Evolutionary conservation across 345 rosid genomes (phyloP).

Genomic region (Erucastrum elatum): DNA sequence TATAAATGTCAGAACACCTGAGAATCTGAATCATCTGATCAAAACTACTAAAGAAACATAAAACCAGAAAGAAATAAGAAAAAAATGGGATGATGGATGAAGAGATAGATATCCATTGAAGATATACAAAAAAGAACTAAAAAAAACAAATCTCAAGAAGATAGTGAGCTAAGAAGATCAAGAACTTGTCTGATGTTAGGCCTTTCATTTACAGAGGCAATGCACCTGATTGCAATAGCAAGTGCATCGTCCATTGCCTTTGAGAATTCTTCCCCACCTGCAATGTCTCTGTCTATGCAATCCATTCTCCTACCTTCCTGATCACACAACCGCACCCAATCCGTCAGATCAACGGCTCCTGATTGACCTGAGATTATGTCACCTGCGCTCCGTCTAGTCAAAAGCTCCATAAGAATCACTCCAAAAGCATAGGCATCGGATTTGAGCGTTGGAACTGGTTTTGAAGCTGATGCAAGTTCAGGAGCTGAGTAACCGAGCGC

Average conservation of each 20-base stretch:
- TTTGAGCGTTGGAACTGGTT: slow-evolving; percentile 67
- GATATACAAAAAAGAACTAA: slow-evolving; percentile 41
- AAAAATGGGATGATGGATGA: slow-evolving; percentile 18
- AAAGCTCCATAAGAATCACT: slow-evolving; percentile 85
- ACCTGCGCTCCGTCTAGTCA: slow-evolving; percentile 86
- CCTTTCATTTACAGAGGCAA: slow-evolving; percentile 81
- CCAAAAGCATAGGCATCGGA: slow-evolving; percentile 88
- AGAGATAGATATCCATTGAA: slow-evolving; percentile 22
- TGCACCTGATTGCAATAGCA: slow-evolving; percentile 74
- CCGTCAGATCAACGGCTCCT: slow-evolving; percentile 87
- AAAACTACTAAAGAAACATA: slow-evolving; percentile 30
- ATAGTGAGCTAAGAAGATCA: slow-evolving; percentile 65
- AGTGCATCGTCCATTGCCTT: slow-evolving; percentile 91
- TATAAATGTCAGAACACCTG: slow-evolving; percentile 31
- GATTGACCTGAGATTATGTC: slow-evolving; percentile 96
- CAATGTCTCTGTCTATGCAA: slow-evolving; percentile 87
- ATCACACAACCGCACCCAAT: slow-evolving; percentile 83
- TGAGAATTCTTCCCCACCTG: slow-evolving; percentile 74
- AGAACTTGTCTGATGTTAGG: slow-evolving; percentile 91
- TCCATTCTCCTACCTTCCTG: slow-evolving; percentile 91
- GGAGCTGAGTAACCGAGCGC: slow-evolving; percentile 96
- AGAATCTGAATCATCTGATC: slow-evolving; percentile 40
- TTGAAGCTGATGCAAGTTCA: slow-evolving; percentile 65
- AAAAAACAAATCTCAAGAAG: slow-evolving; percentile 53
- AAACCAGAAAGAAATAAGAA: slow-evolving; percentile 9